phyloP scores from a whole-genome alignment of 257 asterid genomes.

The Buddleja alternifolia region DNA sequence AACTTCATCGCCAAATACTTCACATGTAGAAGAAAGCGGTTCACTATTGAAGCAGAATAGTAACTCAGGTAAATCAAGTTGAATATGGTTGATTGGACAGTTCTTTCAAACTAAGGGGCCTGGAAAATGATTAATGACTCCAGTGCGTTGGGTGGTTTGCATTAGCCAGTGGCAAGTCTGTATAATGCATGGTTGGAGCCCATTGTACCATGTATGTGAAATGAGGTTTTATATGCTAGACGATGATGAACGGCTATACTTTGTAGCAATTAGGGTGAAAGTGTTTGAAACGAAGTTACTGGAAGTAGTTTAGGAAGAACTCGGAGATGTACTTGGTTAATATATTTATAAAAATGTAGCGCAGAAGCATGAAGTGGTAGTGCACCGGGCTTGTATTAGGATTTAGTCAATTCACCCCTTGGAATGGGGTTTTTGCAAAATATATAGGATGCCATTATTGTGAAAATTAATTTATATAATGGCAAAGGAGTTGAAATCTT shows the following conservation, averaged over 20 bases:
- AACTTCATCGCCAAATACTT: conserved; percentile 37
- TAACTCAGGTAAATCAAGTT: conserved; percentile 21
- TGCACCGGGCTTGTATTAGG: conserved; percentile 35
- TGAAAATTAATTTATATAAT: neutral
- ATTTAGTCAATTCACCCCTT: conserved; percentile 34
- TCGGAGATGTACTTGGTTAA: conserved; percentile 35
- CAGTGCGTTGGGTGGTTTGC: neutral
- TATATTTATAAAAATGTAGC: conserved; percentile 35
- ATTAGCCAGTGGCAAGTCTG: conserved; percentile 10
- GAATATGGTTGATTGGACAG: conserved; percentile 14
- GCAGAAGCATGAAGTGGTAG: conserved; percentile 31
- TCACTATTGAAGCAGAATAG: conserved; percentile 31
- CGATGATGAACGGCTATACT: conserved; percentile 29
- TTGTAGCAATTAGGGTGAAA: conserved; percentile 30
- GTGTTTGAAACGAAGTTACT: conserved; percentile 32
- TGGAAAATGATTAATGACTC: conserved; percentile 9
- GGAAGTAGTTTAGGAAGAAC: conserved; percentile 34
- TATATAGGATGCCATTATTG: conserved; percentile 31
- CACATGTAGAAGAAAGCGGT: conserved; percentile 54
- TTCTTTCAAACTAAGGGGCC: conserved; percentile 7
- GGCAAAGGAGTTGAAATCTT: neutral
- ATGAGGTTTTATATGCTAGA: conserved; percentile 39
- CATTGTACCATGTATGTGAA: conserved; percentile 47
- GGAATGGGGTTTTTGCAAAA: conserved; percentile 37
- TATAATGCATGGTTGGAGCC: conserved; percentile 36